Evolutionary conservation across 2,329 filamentous ascomycete genomes (phyloP), one percentile per base, ranked within the genome.

Genomic region (Daldinia sp.): DNA sequence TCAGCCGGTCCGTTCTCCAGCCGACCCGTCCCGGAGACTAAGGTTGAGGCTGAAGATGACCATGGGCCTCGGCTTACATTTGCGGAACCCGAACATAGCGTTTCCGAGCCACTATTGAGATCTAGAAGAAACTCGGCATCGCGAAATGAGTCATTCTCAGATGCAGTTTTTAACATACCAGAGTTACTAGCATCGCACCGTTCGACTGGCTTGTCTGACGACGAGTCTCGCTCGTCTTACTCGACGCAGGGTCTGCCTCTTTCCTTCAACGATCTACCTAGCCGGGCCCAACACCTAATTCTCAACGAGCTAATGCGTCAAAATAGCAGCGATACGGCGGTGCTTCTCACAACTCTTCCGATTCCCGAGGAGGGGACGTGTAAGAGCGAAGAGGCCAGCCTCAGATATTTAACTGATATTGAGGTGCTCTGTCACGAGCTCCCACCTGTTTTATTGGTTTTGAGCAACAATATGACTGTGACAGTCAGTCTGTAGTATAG

Each of bases 381-480:
- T 75, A 82, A 86, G 65, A 92, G 90, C 69, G 91, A 93, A 78
- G 82, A 83, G 44, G 89, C 91, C 18, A 93, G 92, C 73, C 82
- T 93, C 64, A 87, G 87, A 69, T 97, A 96, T 78, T 82, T 97
- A 54, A 90, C 88, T 56, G 91, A 94, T 79, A 83, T 95, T 67
- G 92, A 96, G 78, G 87, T 96, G 1, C 80, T 97, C 65, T 95
- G 92, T 78, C 88, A 91, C 74, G 91, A 88, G 10, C 81, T 95
- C 68, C 93, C 93, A 30, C 93, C 93, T 0, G 88, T 89, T 51
- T 78, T 97, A 74, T 82, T 97, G 78, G 92, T 97, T 42, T 87
- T 97, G 80, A 94, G 92, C 79, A 97, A 97, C 79, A 93, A 90
- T 75, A 94, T 97, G 91, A 97, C 93, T 15, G 93, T 97, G 53